Evolutionary conservation across 2,329 filamentous ascomycete genomes (phyloP).

Genomic region (Albifimbria verrucaria): DNA sequence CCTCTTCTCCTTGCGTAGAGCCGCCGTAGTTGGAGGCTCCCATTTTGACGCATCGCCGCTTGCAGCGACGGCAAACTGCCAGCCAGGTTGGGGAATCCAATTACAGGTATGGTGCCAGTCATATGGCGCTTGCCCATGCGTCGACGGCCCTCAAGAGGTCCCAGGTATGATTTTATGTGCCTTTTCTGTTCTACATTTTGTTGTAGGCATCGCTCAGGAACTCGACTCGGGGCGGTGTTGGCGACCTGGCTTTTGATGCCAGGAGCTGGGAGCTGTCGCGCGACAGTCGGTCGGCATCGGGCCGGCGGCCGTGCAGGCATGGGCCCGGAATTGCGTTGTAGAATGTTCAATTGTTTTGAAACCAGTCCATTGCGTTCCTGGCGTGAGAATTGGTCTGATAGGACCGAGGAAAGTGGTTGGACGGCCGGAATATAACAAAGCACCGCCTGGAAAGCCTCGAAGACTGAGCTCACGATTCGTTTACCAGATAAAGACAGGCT

Average conservation of each 20-base stretch:
- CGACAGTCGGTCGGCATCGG: constrained; percentile 13
- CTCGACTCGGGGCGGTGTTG: constrained; percentile 27
- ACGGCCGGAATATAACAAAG: background rate
- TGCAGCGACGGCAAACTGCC: constrained; percentile 43
- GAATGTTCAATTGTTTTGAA: background rate
- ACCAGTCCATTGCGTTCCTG: background rate
- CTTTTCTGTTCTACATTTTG: constrained; percentile 4
- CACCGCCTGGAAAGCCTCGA: background rate
- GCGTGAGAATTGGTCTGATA: background rate
- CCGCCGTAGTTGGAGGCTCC: constrained; percentile 41
- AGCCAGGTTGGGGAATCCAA: constrained; percentile 35
- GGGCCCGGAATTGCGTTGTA: background rate
- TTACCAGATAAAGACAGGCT: too few relatives aligned
- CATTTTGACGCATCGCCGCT: constrained; percentile 49
- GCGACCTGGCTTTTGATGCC: constrained; percentile 22
- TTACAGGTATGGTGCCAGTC: constrained; percentile 43
- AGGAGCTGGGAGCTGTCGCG: background rate
- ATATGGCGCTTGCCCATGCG: constrained; percentile 52
- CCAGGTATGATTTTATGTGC: constrained; percentile 41
- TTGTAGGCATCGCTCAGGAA: constrained; percentile 27
- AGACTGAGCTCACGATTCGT: background rate
- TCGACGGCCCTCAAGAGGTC: constrained; percentile 53
- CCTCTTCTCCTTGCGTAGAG: constrained; percentile 20
- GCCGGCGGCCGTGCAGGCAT: constrained; percentile 7
- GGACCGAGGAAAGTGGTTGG: background rate